Conservation (phyloP, 768 basidiomycete species). For the Paxillus rubicundulus region DNA sequence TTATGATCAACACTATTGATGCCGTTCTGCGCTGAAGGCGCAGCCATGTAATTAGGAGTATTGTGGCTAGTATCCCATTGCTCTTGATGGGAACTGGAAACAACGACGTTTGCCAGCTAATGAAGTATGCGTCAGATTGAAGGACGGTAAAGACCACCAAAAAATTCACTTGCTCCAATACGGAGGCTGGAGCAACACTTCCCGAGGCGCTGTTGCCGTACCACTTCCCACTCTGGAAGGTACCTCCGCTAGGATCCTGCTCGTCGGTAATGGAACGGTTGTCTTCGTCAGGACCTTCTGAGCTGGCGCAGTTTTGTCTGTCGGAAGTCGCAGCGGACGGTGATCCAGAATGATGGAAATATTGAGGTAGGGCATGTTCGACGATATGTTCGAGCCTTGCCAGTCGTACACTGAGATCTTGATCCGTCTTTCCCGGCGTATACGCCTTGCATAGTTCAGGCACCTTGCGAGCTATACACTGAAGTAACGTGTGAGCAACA, state of each 20-base stretch:
- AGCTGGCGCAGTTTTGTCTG: slow-evolving; percentile 44
- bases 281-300: slow-evolving; percentile 60
- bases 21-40: slow-evolving; percentile 21
- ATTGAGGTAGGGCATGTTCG: slow-evolving; percentile 77
- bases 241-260: slow-evolving; percentile 71
- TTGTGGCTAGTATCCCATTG: slow-evolving; percentile 25
- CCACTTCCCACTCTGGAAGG: slow-evolving; percentile 84
- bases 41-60: slow-evolving; percentile 8
- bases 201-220: slow-evolving; percentile 81
- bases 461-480: slow-evolving; percentile 85
- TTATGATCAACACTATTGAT: slow-evolving; percentile 27
- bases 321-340: slow-evolving; percentile 33
- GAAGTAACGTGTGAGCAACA: slow-evolving; percentile 15
- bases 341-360: slow-evolving; percentile 45
- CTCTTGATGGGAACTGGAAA: slow-evolving; percentile 36
- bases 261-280: slow-evolving; percentile 71
- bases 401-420: slow-evolving; percentile 72
- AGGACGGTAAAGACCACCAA: slow-evolving; percentile 12
- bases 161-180: slow-evolving; percentile 70
- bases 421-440: slow-evolving; percentile 82
- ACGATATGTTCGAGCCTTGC: slow-evolving; percentile 79
- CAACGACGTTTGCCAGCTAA: slow-evolving; percentile 55
- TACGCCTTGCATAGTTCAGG: slow-evolving; percentile 87
- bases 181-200: slow-evolving; percentile 76
- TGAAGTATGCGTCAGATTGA: slow-evolving; percentile 20